Percentiles rank a stretch among this genome's conserved stretches.
phyloP scores from a whole-genome alignment of 2,329 filamentous ascomycete species.

The Mariannaea elegans region DNA sequence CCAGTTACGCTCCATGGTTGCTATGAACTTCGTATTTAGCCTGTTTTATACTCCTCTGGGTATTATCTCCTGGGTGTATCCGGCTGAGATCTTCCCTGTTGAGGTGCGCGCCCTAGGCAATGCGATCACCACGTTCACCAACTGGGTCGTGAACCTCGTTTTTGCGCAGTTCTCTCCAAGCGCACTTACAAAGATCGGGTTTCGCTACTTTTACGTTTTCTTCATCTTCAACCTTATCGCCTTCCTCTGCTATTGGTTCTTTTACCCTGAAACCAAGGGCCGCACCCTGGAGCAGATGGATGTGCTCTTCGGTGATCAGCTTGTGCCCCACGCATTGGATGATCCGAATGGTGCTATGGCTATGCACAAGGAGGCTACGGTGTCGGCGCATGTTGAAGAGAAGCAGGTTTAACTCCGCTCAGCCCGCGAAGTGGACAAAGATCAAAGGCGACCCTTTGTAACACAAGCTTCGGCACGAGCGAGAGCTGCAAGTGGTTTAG shows the following conservation, averaged over 20 bases:
- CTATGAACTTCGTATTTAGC: slow-evolving; percentile 48
- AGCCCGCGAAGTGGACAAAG: neutral
- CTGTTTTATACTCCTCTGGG: slow-evolving; percentile 46
- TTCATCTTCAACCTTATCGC: slow-evolving; percentile 39
- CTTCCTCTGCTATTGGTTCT: slow-evolving; percentile 31
- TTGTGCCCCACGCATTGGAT: slow-evolving; percentile 24
- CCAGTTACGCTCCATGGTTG: slow-evolving; percentile 42
- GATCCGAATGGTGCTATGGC: slow-evolving; percentile 22
- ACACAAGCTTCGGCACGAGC: neutral
- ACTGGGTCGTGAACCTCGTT: slow-evolving; percentile 50
- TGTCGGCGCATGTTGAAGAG: slow-evolving; percentile 15
- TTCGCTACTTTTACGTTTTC: slow-evolving; percentile 53
- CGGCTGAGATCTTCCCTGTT: slow-evolving; percentile 51
- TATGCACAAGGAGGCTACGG: slow-evolving; percentile 15
- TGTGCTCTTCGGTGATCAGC: slow-evolving; percentile 23
- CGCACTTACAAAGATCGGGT: slow-evolving; percentile 52
- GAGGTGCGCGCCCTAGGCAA: slow-evolving; percentile 43
- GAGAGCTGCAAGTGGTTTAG: too few species aligned
- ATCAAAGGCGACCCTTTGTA: neutral
- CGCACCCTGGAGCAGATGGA: slow-evolving; percentile 24
- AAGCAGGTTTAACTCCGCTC: neutral
- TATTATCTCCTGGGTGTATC: slow-evolving; percentile 54
- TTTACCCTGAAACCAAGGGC: slow-evolving; percentile 24
- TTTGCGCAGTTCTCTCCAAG: slow-evolving; percentile 59
- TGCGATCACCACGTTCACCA: slow-evolving; percentile 41